Conservation (phyloP, 352 stramenopile species). For the Globisporangium polare region DNA sequence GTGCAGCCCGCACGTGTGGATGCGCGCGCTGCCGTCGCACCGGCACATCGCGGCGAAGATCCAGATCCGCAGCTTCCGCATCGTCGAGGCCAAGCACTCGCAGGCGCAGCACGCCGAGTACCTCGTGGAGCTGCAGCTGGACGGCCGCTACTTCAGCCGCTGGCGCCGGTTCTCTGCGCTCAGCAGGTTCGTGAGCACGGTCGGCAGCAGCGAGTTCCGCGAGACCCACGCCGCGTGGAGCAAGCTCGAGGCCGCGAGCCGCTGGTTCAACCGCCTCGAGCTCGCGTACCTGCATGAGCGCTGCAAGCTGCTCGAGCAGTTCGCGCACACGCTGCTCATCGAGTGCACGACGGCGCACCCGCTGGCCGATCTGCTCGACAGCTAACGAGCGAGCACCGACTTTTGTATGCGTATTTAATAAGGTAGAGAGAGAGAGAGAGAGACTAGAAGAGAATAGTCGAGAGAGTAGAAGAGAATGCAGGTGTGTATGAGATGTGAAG, state of each 20-base stretch:
- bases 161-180: conserved; percentile 79
- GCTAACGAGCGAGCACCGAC: too few relatives aligned
- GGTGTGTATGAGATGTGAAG: background rate
- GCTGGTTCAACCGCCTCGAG: conserved; percentile 84
- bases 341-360: conserved; percentile 70
- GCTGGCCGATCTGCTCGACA: conserved; percentile 58
- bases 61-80: conserved; percentile 80
- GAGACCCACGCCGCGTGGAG: conserved; percentile 55
- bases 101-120: conserved; percentile 76
- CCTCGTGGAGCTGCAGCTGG: conserved; percentile 72
- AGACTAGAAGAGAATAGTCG: background rate
- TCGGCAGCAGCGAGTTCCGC: conserved; percentile 53
- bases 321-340: conserved; percentile 66
- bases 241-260: conserved; percentile 47
- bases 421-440: background rate
- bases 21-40: conserved; percentile 60
- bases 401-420: too few relatives aligned
- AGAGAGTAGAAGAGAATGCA: background rate
- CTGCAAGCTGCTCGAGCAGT: conserved; percentile 74
- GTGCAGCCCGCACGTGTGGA: conserved; percentile 56
- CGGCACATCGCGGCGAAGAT: conserved; percentile 76
- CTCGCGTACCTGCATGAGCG: conserved; percentile 77
- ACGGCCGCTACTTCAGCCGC: conserved; percentile 64
- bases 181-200: conserved; percentile 50
- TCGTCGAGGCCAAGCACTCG: conserved; percentile 48